phyloP scores from a whole-genome alignment of 345 rosid genomes.

The Salix dunnii region DNA sequence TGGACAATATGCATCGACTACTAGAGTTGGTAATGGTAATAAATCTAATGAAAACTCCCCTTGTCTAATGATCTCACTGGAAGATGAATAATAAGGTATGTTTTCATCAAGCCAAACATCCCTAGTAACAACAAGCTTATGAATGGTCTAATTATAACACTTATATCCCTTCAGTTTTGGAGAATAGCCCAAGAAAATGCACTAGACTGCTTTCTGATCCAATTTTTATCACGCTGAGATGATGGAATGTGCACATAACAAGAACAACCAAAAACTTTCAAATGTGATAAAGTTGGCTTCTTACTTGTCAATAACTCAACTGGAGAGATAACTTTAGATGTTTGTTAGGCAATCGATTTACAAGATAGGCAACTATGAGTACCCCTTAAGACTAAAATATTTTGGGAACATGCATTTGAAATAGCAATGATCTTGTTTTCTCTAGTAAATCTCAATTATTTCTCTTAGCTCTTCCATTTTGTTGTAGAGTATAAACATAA shows the following conservation, averaged over 20 bases:
- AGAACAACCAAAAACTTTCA: neutral
- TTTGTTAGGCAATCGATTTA: neutral
- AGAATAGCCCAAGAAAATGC: no score
- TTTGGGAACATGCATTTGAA: neutral
- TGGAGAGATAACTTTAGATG: no score
- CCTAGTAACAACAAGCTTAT: no score
- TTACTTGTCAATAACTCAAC: neutral
- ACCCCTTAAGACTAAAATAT: neutral
- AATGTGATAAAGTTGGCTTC: neutral
- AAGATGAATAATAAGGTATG: no score
- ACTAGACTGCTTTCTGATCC: no score
- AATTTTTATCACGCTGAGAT: neutral
- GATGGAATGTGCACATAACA: neutral
- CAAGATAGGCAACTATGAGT: neutral
- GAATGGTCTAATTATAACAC: no score
- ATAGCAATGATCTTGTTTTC: neutral
- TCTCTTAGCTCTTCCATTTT: neutral
- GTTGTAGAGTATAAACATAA: neutral
- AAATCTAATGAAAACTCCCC: no score
- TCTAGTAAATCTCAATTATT: neutral
- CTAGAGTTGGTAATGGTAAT: no score
- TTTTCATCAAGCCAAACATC: no score
- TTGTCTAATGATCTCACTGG: no score
- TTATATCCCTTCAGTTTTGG: no score
- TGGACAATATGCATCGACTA: no score